Evolutionary conservation across 805 yeast species (phyloP), one percentile per base, ranked within the genome.

Genomic region (Nakazawaea anatomiae): DNA sequence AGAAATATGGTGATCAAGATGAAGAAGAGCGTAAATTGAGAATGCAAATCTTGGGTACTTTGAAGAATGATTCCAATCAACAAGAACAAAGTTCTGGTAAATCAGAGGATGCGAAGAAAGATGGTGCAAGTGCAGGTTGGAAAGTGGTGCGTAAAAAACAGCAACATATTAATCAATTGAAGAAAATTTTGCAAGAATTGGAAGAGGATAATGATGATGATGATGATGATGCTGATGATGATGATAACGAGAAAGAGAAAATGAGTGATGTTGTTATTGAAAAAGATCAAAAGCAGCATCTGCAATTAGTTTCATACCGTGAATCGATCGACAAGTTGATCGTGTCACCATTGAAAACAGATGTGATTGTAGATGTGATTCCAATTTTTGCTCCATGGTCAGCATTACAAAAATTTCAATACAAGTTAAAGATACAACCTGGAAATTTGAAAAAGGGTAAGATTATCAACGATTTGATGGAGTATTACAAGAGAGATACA

Each of bases 351-450:
- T 63, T 67, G 9, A 60, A 69, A 31, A 62, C 68, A 1, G 96
- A 87, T 60, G 68, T 60, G 3, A 69, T 87, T 9, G 59, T 73
- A 9, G 87, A 82, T 52, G 81, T 87, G 6, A 77, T 92, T 10
- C 95, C 97, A 0, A 82, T 89, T 18, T 92, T 90, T 74, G 97
- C 94, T 0, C 99, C 99, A 2, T 94, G 97, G 96, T 67, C 79
- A 10, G 76, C 97, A 0, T 65, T 94, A 55, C 75, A 72, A 53
- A 86, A 86, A 62, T 80, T 76, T 65, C 83, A 87, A 60, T 90
- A 87, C 68, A 89, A 89, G 63, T 84, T 88, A 36, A 92, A 92
- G 64, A 68, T 92, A 32, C 87, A 83, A 57, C 91, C 96, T 0
- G 88, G 88, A 3, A 72, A 77, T 31, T 82, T 83, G 30, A 94